A percentile compares a stretch with the other conserved stretches of the same genome.
phyloP scores from a whole-genome alignment of 129 eudicot genomes.

The Daucus carota region DH1_v3.0 NC_030383.2:49284501-49285000 shows the following conservation, averaged over 20 bases:
- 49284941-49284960: constrained; percentile 58
- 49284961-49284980: constrained; percentile 31
- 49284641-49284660: constrained; percentile 64
- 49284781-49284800: neutral
- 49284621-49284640: constrained; percentile 55
- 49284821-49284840: neutral
- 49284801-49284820: constrained; percentile 1
- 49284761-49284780: neutral
- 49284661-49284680: constrained; percentile 25
- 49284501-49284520: neutral
- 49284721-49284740: neutral
- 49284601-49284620: constrained; percentile 53
- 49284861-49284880: constrained; percentile 33
- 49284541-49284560: constrained; percentile 12
- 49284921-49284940: constrained; percentile 47
- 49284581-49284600: constrained; percentile 45
- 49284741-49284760: neutral
- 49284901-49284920: constrained; percentile 67
- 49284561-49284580: constrained; percentile 12
- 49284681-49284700: neutral
- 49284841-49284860: neutral
- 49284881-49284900: constrained; percentile 57
- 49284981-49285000: constrained; percentile 84
- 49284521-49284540: neutral
- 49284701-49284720: neutral